Base-by-base conservation (phyloP, 352 stramenopile species). In the Globisporangium mamillatum region DNA sequence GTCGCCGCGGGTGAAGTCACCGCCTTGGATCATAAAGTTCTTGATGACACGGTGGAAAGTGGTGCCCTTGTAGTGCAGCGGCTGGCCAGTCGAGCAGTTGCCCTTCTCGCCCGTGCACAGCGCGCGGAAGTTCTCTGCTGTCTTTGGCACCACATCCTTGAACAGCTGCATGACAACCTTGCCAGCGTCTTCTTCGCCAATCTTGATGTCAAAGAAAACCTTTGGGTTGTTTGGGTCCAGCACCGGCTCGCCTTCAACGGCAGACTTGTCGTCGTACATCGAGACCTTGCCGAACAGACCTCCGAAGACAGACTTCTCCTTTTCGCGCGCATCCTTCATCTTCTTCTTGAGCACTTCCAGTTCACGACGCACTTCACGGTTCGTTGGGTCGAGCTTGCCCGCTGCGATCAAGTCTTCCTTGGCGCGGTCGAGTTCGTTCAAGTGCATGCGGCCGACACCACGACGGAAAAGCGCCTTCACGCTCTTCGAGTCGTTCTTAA, bases 81-180 rank as follows among this genome's bases (percentile, higher is more conserved):
- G 89, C 72, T 92, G 66, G 56, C 89, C 88, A 41, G 80, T 88
- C 61, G 77, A 82, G 73, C 80, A 89, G 59, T 89, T 86, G 70
- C 97, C 96, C 81, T 98, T 93, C 80, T 99, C 98, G 70, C 98
- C 98, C 44, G 97, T 99, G 77, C 97, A 99, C 27, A 99, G 75
- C 46, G 89, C 93, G 64, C 97, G 85, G 86, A 99, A 99, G 84
- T 99, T 99, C 79, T 99, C 97, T 0, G 91, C 97, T 1, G 98
- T 99, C 73, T 97, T 97, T 1, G 98, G 98, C 27, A 94, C 93
- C 36, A 99, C 85, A 77, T 99, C 97, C 70, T 97, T 90, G 76
- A 90, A 97, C 44, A 99, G 79, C 80, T 99, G 95, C 80, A 99
- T 98, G 34, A 97, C 97, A 29, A 98, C 85, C 66, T 96, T 90